Conservation (phyloP, 2,329 filamentous ascomycete species). For the Fusarium virguliforme region DNA sequence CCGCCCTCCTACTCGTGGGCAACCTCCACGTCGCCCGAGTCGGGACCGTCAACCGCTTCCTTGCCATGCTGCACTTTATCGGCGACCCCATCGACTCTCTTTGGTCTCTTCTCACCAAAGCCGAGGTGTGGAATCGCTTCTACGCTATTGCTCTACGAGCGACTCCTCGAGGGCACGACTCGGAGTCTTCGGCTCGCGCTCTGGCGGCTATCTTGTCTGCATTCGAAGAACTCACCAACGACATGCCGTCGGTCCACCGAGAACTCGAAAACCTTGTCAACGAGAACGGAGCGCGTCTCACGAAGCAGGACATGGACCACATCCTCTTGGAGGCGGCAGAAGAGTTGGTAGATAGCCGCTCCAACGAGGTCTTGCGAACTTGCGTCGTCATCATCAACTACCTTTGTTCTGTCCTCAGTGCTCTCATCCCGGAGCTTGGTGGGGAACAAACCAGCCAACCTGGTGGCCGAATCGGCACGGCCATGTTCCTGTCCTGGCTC, state of each 20-base stretch:
- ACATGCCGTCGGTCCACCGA: conserved; percentile 20
- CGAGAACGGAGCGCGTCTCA: conserved; percentile 15
- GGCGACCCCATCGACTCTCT: conserved; percentile 27
- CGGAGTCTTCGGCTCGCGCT: conserved; percentile 9
- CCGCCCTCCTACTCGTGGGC: conserved; percentile 29
- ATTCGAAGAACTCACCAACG: conserved; percentile 33
- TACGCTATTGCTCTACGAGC: conserved; percentile 8
- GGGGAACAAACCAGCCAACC: conserved; percentile 15
- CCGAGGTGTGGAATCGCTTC: conserved; percentile 18
- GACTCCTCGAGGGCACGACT: not conserved
- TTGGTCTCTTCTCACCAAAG: conserved; percentile 15
- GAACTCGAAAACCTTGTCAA: conserved; percentile 20
- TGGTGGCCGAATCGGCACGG: conserved; percentile 23
- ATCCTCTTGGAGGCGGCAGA: conserved; percentile 15
- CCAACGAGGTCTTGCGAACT: conserved; percentile 27
- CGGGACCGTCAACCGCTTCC: conserved; percentile 16
- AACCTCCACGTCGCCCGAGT: conserved; percentile 28
- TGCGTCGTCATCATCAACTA: conserved; percentile 30
- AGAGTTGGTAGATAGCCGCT: conserved; percentile 19
- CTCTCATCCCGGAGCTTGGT: conserved; percentile 13
- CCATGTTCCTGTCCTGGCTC: conserved; percentile 23
- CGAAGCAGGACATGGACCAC: conserved; percentile 12
- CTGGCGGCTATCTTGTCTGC: conserved; percentile 25
- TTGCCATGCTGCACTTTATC: conserved; percentile 19
- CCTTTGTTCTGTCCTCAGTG: conserved; percentile 20